A percentile compares a stretch with the other conserved stretches of the same genome.
Conservation (phyloP, 163 green algal genomes). For the Chlamydomonas reinhardtii region DNA sequence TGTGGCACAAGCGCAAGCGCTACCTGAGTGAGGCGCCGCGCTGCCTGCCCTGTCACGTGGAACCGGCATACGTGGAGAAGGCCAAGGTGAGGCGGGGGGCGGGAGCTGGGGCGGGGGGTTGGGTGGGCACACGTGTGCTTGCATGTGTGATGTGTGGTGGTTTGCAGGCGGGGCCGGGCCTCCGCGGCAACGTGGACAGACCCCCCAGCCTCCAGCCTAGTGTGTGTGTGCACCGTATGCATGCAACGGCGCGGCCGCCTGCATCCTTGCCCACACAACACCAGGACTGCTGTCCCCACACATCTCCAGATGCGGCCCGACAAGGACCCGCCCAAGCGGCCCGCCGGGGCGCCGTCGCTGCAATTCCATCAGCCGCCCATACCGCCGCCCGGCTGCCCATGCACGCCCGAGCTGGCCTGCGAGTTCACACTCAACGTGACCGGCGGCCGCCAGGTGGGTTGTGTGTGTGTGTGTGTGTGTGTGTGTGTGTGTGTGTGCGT, state of each 20-base stretch:
- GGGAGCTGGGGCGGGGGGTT: too few species aligned
- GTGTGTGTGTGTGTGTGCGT: too few species aligned
- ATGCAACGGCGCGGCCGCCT: too few species aligned
- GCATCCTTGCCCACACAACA: too few species aligned
- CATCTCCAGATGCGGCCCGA: not conserved
- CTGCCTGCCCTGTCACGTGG: constrained; percentile 38
- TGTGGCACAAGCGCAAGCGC: constrained; percentile 41
- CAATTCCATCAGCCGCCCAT: not conserved
- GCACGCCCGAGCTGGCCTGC: constrained; percentile 33
- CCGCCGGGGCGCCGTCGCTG: not conserved
- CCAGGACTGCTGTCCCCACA: too few species aligned
- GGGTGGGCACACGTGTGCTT: too few species aligned
- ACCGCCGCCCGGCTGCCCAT: constrained; percentile 33
- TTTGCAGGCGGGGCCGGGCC: too few species aligned
- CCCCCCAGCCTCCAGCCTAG: too few species aligned
- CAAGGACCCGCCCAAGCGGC: not conserved
- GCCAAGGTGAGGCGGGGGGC: not conserved
- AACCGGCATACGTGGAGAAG: not conserved
- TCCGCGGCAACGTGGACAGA: too few species aligned
- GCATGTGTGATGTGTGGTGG: too few species aligned
- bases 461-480: too few species aligned
- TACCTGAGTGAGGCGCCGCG: constrained; percentile 25
- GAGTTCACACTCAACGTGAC: constrained; percentile 38
- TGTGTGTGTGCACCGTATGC: too few species aligned
- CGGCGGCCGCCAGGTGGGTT: not conserved